These are phyloP conservation scores for Colletotrichum nymphaeae DNA, from an alignment of 2,329 filamentous ascomycete genomes.

Conservation along the genomic window DNA sequence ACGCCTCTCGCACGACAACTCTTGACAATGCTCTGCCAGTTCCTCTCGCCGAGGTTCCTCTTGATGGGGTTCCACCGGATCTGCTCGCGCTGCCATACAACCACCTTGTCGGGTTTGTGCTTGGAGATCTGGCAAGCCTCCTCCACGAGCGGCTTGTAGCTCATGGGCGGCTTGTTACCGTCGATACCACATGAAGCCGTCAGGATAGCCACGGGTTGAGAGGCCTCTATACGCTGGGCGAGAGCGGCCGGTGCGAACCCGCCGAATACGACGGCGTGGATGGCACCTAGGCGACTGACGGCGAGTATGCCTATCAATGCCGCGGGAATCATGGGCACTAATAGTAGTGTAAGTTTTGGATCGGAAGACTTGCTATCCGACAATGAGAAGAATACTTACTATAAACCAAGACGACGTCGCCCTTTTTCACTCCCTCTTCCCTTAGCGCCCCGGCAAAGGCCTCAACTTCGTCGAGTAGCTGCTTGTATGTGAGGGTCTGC, in stretches of 20 bases:
- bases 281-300: conserved; percentile 82
- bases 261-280: conserved; percentile 93
- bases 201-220: conserved; percentile 79
- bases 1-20: conserved; percentile 75
- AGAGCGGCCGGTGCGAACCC: conserved; percentile 86
- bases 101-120: conserved; percentile 78
- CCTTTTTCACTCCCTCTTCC: conserved; percentile 83
- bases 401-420: conserved; percentile 91
- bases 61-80: conserved; percentile 78
- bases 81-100: conserved; percentile 88
- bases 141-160: conserved; percentile 82
- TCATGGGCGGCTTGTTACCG: conserved; percentile 80
- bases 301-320: conserved; percentile 90
- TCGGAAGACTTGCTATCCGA: neutral
- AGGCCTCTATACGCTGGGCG: conserved; percentile 89
- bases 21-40: conserved; percentile 82
- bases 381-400: conserved; percentile 62
- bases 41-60: conserved; percentile 75
- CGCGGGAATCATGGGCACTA: conserved; percentile 95
- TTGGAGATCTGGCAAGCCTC: conserved; percentile 75
- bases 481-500: conserved; percentile 77
- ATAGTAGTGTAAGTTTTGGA: neutral
- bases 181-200: conserved; percentile 95
- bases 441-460: conserved; percentile 83
- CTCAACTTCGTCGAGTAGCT: conserved; percentile 84